These are phyloP conservation scores for Kodamaea sp. DNA, from an alignment of 1,139 yeast genomes.

Conservation along the genomic window DNA sequence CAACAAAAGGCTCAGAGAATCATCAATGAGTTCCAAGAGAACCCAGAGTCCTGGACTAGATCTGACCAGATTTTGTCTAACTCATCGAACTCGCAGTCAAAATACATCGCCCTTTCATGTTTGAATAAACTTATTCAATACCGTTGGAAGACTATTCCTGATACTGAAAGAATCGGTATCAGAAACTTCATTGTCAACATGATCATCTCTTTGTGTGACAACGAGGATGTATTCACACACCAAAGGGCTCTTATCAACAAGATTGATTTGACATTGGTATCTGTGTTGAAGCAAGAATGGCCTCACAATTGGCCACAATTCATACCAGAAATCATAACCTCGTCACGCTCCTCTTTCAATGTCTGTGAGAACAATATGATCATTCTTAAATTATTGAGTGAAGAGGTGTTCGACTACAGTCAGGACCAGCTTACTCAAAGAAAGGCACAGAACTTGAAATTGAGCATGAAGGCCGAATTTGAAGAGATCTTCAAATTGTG, in stretches of 20 bases:
- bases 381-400: slow-evolving; percentile 82
- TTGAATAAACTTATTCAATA: slow-evolving; percentile 87
- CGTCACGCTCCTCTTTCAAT: slow-evolving; percentile 82
- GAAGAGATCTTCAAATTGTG: slow-evolving; percentile 92
- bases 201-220: slow-evolving; percentile 90
- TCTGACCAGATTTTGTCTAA: slow-evolving; percentile 86
- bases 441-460: slow-evolving; percentile 78
- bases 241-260: slow-evolving; percentile 88
- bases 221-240: slow-evolving; percentile 69
- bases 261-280: slow-evolving; percentile 90
- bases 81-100: slow-evolving; percentile 80
- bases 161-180: slow-evolving; percentile 83
- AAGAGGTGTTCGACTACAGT: slow-evolving; percentile 93
- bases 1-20: slow-evolving; percentile 83
- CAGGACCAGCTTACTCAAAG: slow-evolving; percentile 97
- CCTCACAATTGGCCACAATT: slow-evolving; percentile 98
- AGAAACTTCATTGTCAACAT: slow-evolving; percentile 90
- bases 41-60: slow-evolving; percentile 94
- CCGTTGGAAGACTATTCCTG: slow-evolving; percentile 91
- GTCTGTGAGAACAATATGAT: slow-evolving; percentile 98
- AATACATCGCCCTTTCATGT: slow-evolving; percentile 87
- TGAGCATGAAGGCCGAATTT: slow-evolving; percentile 85
- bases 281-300: slow-evolving; percentile 97
- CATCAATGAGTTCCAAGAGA: slow-evolving; percentile 87
- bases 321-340: slow-evolving; percentile 86